A percentile compares a stretch with the other conserved stretches of the same genome.
phyloP scores from a whole-genome alignment of 2,329 filamentous ascomycete species.

The Colletotrichum eremochloae region DNA sequence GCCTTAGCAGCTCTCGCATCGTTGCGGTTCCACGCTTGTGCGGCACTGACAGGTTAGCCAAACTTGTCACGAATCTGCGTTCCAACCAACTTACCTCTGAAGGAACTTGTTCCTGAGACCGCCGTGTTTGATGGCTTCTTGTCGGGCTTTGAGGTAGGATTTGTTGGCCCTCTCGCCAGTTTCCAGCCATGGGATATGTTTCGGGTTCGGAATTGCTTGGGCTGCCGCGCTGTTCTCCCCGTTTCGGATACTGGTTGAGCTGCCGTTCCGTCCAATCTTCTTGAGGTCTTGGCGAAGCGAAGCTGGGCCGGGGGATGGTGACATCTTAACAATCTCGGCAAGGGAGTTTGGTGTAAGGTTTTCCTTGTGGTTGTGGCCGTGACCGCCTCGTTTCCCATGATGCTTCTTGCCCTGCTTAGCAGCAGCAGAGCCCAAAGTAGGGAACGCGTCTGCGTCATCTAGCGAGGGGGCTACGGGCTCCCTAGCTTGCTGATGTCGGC shows the following conservation, averaged over 20 bases:
- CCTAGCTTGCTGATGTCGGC: constrained; percentile 77
- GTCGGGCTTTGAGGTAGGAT: constrained; percentile 92
- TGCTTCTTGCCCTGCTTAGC: constrained; percentile 89
- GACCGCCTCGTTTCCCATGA: constrained; percentile 89
- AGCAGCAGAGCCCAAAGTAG: constrained; percentile 83
- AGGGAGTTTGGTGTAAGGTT: constrained; percentile 80
- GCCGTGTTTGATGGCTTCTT: constrained; percentile 97
- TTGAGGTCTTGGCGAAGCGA: constrained; percentile 71
- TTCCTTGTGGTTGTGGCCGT: constrained; percentile 79
- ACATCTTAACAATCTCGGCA: constrained; percentile 96
- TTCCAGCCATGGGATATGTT: constrained; percentile 96
- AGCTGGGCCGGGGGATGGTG: constrained; percentile 81
- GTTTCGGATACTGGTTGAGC: constrained; percentile 72
- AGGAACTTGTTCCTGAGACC: constrained; percentile 97
- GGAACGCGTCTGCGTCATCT: constrained; percentile 96
- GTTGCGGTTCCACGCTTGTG: constrained; percentile 98
- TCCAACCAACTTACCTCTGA: constrained; percentile 76
- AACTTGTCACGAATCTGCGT: neutral
- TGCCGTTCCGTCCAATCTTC: constrained; percentile 73
- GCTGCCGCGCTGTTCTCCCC: constrained; percentile 86
- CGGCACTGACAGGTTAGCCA: constrained; percentile 72
- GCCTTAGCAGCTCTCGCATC: constrained; percentile 97
- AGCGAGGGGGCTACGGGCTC: constrained; percentile 80
- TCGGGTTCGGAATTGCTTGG: constrained; percentile 86
- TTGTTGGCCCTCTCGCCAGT: constrained; percentile 93